Evolutionary conservation across 2,329 filamentous ascomycete genomes (phyloP).

Genomic region (Paracorniculantispora psalliotae): DNA sequence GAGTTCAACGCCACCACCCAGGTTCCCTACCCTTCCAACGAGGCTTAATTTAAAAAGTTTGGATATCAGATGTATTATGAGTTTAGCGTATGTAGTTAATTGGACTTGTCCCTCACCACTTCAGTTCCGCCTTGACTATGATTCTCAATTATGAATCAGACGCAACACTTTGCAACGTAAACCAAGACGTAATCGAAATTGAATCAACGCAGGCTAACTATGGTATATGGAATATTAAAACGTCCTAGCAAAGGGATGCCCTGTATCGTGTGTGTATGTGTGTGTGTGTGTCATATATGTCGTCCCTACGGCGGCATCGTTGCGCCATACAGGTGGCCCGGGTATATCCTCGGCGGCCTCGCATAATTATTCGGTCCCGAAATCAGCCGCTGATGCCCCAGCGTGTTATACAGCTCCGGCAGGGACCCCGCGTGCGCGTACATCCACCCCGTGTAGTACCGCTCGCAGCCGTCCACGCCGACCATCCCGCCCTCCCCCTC

Average conservation of each 20-base stretch:
- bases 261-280: neutral
- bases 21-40: constrained; percentile 69
- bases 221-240: constrained; percentile 7
- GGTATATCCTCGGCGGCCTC: constrained; percentile 12
- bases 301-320: neutral
- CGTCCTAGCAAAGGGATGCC: neutral
- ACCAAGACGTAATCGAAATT: constrained; percentile 16
- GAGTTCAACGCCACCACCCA: constrained; percentile 61
- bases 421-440: constrained; percentile 11
- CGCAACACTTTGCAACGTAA: neutral
- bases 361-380: constrained; percentile 9
- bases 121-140: too few relatives aligned
- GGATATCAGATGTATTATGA: constrained; percentile 9
- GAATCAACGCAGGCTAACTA: constrained; percentile 8
- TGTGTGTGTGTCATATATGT: neutral
- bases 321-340: constrained; percentile 7
- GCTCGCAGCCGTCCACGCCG: constrained; percentile 7
- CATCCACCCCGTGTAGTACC: constrained; percentile 14
- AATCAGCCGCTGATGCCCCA: constrained; percentile 11
- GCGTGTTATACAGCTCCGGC: constrained; percentile 13
- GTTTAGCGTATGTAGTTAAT: constrained; percentile 6
- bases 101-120: neutral
- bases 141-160: neutral
- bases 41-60: constrained; percentile 36
- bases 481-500: constrained; percentile 4